Evolutionary conservation across 257 asterid species (phyloP).

Genomic region (Capsicum chinense): DNA sequence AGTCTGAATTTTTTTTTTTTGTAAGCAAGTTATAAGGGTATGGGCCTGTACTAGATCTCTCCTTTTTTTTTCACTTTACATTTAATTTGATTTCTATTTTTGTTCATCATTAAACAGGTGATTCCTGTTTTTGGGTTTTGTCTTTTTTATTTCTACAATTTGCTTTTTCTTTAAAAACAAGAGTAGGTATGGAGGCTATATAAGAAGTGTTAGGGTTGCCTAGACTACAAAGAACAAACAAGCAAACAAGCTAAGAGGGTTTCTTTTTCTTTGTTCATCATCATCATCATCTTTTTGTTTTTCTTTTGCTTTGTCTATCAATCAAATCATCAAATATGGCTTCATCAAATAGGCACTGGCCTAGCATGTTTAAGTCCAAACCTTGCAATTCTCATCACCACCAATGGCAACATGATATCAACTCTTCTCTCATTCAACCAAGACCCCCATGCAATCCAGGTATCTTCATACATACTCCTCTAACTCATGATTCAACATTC

Average conservation of each 20-base stretch:
- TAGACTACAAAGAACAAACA: slow-evolving; percentile 13
- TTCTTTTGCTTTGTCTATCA: no score
- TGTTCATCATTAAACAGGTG: slow-evolving; percentile 64
- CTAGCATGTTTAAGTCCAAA: slow-evolving; percentile 63
- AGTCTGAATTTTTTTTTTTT: neutral
- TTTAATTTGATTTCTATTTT: slow-evolving; percentile 61
- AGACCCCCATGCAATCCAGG: slow-evolving; percentile 42
- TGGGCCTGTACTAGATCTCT: slow-evolving; percentile 49
- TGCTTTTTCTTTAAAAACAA: slow-evolving; percentile 12
- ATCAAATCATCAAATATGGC: slow-evolving; percentile 37
- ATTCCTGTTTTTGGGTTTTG: slow-evolving; percentile 69
- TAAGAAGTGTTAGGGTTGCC: slow-evolving; percentile 39
- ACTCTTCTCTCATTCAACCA: slow-evolving; percentile 50
- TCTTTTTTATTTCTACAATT: slow-evolving; percentile 38
- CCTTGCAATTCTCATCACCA: slow-evolving; percentile 59
- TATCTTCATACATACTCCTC: neutral
- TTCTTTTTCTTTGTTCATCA: neutral
- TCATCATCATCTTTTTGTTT: neutral
- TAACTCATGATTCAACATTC: neutral
- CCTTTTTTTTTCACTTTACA: slow-evolving; percentile 43
- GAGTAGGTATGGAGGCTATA: slow-evolving; percentile 45
- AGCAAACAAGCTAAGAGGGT: neutral
- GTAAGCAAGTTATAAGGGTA: slow-evolving; percentile 42
- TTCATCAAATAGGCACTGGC: slow-evolving; percentile 64
- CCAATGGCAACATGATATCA: slow-evolving; percentile 76